A percentile compares a stretch with the other conserved stretches of the same genome.
Evolutionary conservation across 495 filamentous ascomycete species (phyloP).

Genomic region (Trichoderma erinaceum): DNA sequence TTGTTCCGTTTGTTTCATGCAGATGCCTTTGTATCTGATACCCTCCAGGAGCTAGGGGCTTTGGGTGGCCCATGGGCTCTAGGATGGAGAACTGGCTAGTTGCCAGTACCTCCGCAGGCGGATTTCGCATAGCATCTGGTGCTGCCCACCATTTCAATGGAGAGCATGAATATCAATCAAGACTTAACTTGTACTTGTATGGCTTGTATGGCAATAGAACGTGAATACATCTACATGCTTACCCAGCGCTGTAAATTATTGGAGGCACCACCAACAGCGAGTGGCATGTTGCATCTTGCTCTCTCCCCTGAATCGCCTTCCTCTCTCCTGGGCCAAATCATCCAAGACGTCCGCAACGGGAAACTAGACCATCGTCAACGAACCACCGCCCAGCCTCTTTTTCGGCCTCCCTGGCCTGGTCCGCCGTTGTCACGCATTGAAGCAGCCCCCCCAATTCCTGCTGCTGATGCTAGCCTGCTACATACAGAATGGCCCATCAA

Average conservation of each 20-base stretch:
- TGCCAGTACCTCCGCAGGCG: too few relatives aligned
- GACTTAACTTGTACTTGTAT: neutral
- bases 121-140: too few relatives aligned
- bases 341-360: neutral
- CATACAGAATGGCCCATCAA: neutral
- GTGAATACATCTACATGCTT: neutral
- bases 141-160: too few relatives aligned
- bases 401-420: neutral
- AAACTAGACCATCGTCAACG: neutral
- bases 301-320: neutral
- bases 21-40: too few relatives aligned
- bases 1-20: too few relatives aligned
- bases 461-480: slow-evolving; percentile 7
- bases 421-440: slow-evolving; percentile 13
- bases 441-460: neutral
- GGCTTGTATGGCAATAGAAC: neutral
- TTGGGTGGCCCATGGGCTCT: too few relatives aligned
- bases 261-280: too few relatives aligned
- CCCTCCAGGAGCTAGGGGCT: too few relatives aligned
- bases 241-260: too few relatives aligned
- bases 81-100: too few relatives aligned
- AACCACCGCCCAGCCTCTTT: neutral
- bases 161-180: neutral
- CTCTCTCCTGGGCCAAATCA: neutral
- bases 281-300: too few relatives aligned